phyloP scores from a whole-genome alignment of 179 eudicot genomes.

The Silene noctiflora region DNA sequence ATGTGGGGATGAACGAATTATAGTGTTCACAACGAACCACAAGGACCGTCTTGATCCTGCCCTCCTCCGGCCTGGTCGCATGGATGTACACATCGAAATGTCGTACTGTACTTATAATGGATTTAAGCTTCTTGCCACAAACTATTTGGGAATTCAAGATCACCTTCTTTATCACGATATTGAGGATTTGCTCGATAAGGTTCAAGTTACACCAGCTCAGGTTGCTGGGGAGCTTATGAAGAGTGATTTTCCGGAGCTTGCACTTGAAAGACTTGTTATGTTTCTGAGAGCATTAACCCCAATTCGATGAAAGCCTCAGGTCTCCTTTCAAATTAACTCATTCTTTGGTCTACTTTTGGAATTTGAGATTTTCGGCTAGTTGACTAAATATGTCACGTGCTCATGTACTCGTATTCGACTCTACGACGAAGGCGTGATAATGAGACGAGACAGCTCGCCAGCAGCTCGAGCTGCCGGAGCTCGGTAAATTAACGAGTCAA shows the following conservation, averaged over 20 bases:
- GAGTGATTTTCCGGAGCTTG: constrained; percentile 27
- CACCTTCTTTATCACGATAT: constrained; percentile 26
- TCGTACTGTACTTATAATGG: constrained; percentile 32
- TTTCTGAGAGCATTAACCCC: constrained; percentile 16
- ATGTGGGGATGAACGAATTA: constrained; percentile 41
- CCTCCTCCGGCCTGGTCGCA: constrained; percentile 39
- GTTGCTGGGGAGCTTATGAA: constrained; percentile 44
- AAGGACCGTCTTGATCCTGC: constrained; percentile 47
- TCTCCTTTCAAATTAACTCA: too few species aligned
- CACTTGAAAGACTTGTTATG: constrained; percentile 23
- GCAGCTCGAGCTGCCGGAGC: too few species aligned
- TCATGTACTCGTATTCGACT: too few species aligned
- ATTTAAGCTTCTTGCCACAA: constrained; percentile 38
- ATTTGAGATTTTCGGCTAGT: too few species aligned
- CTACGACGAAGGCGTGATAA: too few species aligned
- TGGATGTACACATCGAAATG: constrained; percentile 45
- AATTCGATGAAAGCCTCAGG: neutral
- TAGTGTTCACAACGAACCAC: constrained; percentile 40
- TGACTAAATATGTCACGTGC: too few species aligned
- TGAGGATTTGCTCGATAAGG: constrained; percentile 18
- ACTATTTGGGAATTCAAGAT: constrained; percentile 30
- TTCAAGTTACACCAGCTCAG: constrained; percentile 37
- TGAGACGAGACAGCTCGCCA: too few species aligned
- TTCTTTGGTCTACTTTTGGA: too few species aligned
- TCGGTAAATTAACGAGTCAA: too few species aligned